Evolutionary conservation across 2,329 filamentous ascomycete genomes (phyloP).

Genomic region (Bipolaris oryzae): DNA sequence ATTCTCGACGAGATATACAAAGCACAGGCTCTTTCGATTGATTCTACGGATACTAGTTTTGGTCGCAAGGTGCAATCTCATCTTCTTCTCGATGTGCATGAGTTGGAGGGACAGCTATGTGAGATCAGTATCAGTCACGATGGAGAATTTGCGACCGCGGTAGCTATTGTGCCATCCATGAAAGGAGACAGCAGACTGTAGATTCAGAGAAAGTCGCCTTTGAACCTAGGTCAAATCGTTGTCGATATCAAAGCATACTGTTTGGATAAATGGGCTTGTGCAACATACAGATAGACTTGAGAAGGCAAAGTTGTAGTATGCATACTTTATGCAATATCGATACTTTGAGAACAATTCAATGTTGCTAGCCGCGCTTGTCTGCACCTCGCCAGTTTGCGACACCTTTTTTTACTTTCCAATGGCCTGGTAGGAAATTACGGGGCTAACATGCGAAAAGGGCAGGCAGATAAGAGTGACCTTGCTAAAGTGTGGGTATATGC

Average conservation of each 20-base stretch:
- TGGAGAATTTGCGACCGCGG: conserved; percentile 76
- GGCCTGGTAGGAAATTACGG: too few relatives aligned
- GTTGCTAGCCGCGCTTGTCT: too few relatives aligned
- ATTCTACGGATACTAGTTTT: conserved; percentile 2
- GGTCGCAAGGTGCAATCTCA: neutral
- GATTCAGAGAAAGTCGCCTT: neutral
- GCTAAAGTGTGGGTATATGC: neutral
- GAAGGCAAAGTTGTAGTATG: neutral
- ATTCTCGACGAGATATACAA: conserved; percentile 28
- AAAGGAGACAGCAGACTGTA: neutral
- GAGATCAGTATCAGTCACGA: conserved; percentile 87
- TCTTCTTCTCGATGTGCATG: conserved; percentile 10
- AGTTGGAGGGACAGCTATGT: conserved; percentile 59
- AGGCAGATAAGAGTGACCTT: neutral
- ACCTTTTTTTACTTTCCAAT: too few relatives aligned
- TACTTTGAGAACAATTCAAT: neutral
- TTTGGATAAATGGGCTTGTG: neutral
- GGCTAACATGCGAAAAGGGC: neutral
- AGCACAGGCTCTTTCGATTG: neutral
- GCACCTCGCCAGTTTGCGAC: too few relatives aligned
- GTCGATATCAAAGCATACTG: neutral
- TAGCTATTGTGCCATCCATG: conserved; percentile 61
- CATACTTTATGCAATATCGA: neutral
- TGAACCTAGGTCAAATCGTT: too few relatives aligned
- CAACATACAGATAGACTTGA: neutral